Conservation (phyloP, 768 basidiomycete genomes). For the Russula earlei region DNA sequence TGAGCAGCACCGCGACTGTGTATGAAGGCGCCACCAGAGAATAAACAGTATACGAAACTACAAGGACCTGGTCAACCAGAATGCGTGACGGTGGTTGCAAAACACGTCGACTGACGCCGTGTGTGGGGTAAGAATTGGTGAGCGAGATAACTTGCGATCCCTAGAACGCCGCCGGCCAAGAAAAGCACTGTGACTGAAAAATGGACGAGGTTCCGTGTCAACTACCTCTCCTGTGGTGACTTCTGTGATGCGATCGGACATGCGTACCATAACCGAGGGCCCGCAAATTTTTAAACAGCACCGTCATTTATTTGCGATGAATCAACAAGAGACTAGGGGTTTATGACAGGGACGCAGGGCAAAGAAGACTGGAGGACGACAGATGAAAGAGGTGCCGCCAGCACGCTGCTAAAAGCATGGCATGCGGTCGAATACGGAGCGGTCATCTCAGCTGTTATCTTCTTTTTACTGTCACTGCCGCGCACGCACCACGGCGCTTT, state of each 20-base stretch:
- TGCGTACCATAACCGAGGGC: slow-evolving; percentile 25
- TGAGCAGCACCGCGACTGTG: slow-evolving; percentile 30
- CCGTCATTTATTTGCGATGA: slow-evolving; percentile 25
- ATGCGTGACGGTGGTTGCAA: slow-evolving; percentile 1
- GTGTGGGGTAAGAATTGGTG: slow-evolving; percentile 54
- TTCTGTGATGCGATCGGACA: background rate
- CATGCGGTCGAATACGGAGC: slow-evolving; percentile 2
- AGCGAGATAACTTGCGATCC: slow-evolving; percentile 60
- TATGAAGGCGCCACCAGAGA: slow-evolving; percentile 53
- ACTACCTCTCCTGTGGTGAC: background rate
- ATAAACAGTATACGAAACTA: slow-evolving; percentile 67
- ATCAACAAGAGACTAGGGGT: background rate
- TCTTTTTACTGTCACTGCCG: no score
- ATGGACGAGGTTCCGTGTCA: background rate
- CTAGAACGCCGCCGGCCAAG: slow-evolving; percentile 47
- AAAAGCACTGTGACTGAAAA: slow-evolving; percentile 31
- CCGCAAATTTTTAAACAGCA: slow-evolving; percentile 29
- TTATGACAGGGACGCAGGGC: background rate
- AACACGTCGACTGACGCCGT: slow-evolving; percentile 39
- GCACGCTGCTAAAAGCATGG: slow-evolving; percentile 10
- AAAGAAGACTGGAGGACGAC: background rate
- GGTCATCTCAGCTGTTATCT: no score
- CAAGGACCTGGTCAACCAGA: background rate
- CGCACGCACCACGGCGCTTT: background rate
- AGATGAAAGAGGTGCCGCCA: slow-evolving; percentile 13